phyloP scores from a whole-genome alignment of 129 eudicot genomes.

The Gnaphalium uliginosum region DNA sequence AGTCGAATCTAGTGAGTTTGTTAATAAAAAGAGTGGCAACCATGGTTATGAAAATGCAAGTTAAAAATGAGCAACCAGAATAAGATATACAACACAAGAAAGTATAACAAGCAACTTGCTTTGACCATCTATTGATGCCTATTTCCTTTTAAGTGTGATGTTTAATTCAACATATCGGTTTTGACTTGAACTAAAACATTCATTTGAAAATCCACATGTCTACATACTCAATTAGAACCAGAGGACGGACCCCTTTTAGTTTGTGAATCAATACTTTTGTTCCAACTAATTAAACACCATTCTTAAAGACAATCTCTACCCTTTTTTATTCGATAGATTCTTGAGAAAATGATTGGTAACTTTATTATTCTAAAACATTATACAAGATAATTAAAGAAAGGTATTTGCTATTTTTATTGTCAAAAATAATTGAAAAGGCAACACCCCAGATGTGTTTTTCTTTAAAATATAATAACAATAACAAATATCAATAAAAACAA shows the following conservation, averaged over 20 bases:
- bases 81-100: neutral
- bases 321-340: neutral
- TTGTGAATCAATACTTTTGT: slow-evolving; percentile 10
- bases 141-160: slow-evolving; percentile 22
- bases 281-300: neutral
- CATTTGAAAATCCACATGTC: neutral
- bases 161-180: slow-evolving; percentile 37
- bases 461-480: neutral
- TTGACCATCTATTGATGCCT: neutral
- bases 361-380: neutral
- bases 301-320: slow-evolving; percentile 3
- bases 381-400: neutral
- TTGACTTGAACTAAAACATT: slow-evolving; percentile 33
- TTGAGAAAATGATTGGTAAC: neutral
- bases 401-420: neutral
- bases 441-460: slow-evolving; percentile 6
- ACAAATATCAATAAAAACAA: slow-evolving; percentile 28
- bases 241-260: too few species aligned
- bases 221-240: neutral
- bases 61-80: too few species aligned
- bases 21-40: too few species aligned
- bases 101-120: neutral
- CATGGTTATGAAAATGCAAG: too few species aligned
- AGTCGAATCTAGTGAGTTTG: too few species aligned
- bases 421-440: slow-evolving; percentile 19